Percentiles rank a stretch among this genome's conserved stretches.
These are phyloP conservation scores for Rickenella mellea DNA, from an alignment of 768 basidiomycete species.

Conservation along the genomic window DNA sequence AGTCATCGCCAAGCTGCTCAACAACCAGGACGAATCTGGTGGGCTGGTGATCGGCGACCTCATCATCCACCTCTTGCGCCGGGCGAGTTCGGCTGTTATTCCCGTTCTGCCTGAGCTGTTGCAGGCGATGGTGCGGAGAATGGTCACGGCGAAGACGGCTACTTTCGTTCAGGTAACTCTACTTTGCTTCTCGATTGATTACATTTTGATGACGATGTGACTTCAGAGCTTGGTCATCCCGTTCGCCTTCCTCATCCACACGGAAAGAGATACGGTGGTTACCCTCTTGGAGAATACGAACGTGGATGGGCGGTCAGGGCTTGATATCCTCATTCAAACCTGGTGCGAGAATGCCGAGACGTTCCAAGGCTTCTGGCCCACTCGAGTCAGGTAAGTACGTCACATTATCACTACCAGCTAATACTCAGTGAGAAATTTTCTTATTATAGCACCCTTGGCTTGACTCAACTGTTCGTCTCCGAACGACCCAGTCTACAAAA, in stretches of 20 bases:
- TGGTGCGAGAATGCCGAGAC: conserved; percentile 95
- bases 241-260: conserved; percentile 87
- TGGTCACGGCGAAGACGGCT: conserved; percentile 80
- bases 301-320: conserved; percentile 49
- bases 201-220: background rate
- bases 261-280: conserved; percentile 74
- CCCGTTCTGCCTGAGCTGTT: conserved; percentile 84
- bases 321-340: conserved; percentile 83
- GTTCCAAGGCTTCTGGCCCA: conserved; percentile 93
- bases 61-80: conserved; percentile 85
- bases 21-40: conserved; percentile 79
- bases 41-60: conserved; percentile 92
- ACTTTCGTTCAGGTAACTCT: conserved; percentile 74
- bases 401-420: no score
- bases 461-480: conserved; percentile 63
- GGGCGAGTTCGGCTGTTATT: conserved; percentile 68
- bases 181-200: background rate
- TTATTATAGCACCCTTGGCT: conserved; percentile 58
- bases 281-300: conserved; percentile 62
- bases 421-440: no score
- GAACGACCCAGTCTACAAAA: conserved; percentile 57
- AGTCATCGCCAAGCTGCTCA: conserved; percentile 70
- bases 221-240: conserved; percentile 79
- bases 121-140: conserved; percentile 71
- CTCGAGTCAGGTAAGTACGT: conserved; percentile 47